Base-by-base conservation (phyloP, 2,329 filamentous ascomycete species). In the Fusarium subglutinans region DNA sequence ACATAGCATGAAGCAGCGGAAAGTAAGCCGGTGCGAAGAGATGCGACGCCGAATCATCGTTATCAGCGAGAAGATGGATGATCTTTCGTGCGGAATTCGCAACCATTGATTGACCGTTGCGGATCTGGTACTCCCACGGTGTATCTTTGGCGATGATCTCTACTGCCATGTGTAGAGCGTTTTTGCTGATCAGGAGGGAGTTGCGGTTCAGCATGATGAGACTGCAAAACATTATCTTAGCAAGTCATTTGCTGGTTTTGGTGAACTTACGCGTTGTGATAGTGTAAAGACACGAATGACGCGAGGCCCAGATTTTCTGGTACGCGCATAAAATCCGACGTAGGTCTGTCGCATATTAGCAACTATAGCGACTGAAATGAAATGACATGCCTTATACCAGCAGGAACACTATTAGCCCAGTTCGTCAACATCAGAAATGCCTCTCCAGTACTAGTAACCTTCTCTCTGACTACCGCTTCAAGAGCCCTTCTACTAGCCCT, bases 341-440 rank as follows among this genome's bases (percentile, higher is more conserved):
- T 68, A 1, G 65, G 65, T 9, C 65, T 67, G 1, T 3, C 0
- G 0, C 0, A 6, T 1, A 0, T 67, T 11, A 67, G 33, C 13
- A 17, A 8, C 5, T 5, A 1, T 4, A 17, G 5, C 1, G 2
- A 0, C 20, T 14, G 8, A 2, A 0, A 1, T 3, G 4, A 5
- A 1, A 8, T 2, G 1, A 2, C 5, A 0, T 28, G 66, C 65
- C 65, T 53, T 10, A 68, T 28, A 5, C 30, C 28, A 1, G 54
- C 3, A 1, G 65, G 63, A 0, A 68, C 18, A 26, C 54, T 24
- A 1, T 62, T 68, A 0, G 50, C 55, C 65, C 65, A 68, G 0
- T 54, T 33, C 0, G 65, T 53, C 6, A 68, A 2, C 54, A 68
- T 68, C 2, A 68, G 9, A 11, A 68, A 48, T 0, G 65, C 59